Conservation (phyloP, 129 eudicot genomes). For the Deinandra increscens region DNA sequence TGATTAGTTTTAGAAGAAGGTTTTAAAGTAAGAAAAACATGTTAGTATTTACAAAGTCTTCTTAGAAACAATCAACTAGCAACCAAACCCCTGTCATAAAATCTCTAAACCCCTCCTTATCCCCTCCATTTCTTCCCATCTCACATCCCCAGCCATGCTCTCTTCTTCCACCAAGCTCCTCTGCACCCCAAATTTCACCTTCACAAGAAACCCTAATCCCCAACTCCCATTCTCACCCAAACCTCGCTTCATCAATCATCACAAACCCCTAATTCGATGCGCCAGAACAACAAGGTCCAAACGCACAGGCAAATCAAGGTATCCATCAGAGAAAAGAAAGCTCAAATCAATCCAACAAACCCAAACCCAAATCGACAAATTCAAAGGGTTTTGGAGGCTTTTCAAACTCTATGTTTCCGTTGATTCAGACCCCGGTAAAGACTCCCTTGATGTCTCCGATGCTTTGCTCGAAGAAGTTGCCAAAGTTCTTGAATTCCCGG, state of each 20-base stretch:
- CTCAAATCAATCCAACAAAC: slow-evolving; percentile 40
- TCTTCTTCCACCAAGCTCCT: slow-evolving; percentile 44
- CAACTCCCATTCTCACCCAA: slow-evolving; percentile 28
- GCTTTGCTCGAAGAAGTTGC: slow-evolving; percentile 71
- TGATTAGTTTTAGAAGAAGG: no score
- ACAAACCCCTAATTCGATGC: slow-evolving; percentile 39
- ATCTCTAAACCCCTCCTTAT: slow-evolving; percentile 28
- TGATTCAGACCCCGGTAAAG: slow-evolving; percentile 76
- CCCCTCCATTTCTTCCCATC: slow-evolving; percentile 24
- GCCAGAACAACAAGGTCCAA: slow-evolving; percentile 43
- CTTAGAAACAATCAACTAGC: no score
- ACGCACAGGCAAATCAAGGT: slow-evolving; percentile 81
- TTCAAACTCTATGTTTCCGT: slow-evolving; percentile 62
- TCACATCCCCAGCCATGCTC: slow-evolving; percentile 38
- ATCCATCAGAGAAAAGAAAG: slow-evolving; percentile 93
- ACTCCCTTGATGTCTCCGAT: slow-evolving; percentile 59
- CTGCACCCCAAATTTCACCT: slow-evolving; percentile 26
- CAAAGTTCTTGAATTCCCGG: slow-evolving; percentile 89
- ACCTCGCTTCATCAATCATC: slow-evolving; percentile 15
- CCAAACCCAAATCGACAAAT: slow-evolving; percentile 39
- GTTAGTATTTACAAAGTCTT: no score
- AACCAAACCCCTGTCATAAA: no score
- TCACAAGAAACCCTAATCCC: slow-evolving; percentile 33
- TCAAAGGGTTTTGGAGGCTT: slow-evolving; percentile 81
- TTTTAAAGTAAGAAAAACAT: no score